Percentiles rank a stretch among this genome's conserved stretches.
Conservation (phyloP, 768 basidiomycete genomes). For the Tricholoma sp. region DNA sequence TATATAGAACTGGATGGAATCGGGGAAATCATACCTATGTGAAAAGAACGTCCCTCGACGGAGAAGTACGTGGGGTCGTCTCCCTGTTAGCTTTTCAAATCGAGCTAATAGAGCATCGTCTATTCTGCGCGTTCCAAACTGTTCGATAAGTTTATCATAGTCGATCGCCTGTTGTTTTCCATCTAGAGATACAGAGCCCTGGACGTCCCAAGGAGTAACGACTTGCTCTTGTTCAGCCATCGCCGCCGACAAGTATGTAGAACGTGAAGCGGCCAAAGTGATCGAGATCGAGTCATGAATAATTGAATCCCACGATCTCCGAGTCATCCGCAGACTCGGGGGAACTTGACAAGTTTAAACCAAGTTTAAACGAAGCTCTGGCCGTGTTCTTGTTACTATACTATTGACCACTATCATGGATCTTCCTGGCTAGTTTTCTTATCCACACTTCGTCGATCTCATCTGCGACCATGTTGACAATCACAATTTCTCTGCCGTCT, state of each 20-base stretch:
- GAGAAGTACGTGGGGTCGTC: slow-evolving; percentile 81
- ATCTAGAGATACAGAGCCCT: slow-evolving; percentile 82
- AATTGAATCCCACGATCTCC: background rate
- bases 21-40: slow-evolving; percentile 64
- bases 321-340: too few species aligned
- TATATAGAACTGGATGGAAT: background rate
- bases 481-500: too few species aligned
- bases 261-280: too few species aligned
- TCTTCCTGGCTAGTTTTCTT: too few species aligned
- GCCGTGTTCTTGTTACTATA: too few species aligned
- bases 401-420: too few species aligned
- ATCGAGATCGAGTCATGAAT: too few species aligned
- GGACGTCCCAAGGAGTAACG: slow-evolving; percentile 97
- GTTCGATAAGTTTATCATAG: slow-evolving; percentile 90
- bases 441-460: too few species aligned
- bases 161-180: slow-evolving; percentile 93
- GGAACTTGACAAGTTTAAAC: too few species aligned
- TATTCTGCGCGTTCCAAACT: slow-evolving; percentile 88
- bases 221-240: slow-evolving; percentile 50
- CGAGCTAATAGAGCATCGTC: slow-evolving; percentile 74
- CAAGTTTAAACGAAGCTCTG: too few species aligned
- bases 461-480: too few species aligned
- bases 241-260: too few species aligned
- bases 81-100: slow-evolving; percentile 89
- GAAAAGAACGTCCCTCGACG: slow-evolving; percentile 96